Evolutionary conservation across 192 early-diverging fungal species (phyloP).

Genomic region (Podila verticillata): DNA sequence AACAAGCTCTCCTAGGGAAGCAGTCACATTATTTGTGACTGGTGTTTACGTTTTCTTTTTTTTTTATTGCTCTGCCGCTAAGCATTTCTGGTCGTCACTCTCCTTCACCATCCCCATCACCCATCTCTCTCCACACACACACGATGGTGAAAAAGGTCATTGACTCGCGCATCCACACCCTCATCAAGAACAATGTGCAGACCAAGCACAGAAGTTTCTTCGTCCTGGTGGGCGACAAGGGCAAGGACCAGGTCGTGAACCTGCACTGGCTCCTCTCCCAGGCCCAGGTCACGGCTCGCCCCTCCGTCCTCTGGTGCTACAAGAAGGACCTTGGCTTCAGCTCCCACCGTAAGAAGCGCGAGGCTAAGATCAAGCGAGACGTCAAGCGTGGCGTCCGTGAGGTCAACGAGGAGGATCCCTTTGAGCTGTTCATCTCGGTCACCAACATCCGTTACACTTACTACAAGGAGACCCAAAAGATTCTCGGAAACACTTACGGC

Average conservation of each 20-base stretch:
- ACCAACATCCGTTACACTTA: conserved; percentile 98
- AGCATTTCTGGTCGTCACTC: background rate
- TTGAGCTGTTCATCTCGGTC: conserved; percentile 95
- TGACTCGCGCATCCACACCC: conserved; percentile 93
- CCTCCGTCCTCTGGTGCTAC: conserved; percentile 99
- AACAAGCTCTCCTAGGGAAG: too few relatives aligned
- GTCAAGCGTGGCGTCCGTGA: conserved; percentile 92
- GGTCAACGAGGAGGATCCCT: conserved; percentile 96
- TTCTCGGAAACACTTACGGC: conserved; percentile 97
- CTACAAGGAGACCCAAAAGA: conserved; percentile 99
- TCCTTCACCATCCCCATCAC: background rate
- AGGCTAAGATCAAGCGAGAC: conserved; percentile 94
- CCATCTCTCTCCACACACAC: background rate
- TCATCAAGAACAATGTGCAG: conserved; percentile 93
- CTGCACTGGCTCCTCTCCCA: conserved; percentile 97
- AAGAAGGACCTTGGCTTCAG: conserved; percentile 98
- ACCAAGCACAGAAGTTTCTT: conserved; percentile 94
- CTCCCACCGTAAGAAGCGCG: conserved; percentile 96
- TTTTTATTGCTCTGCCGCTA: too few relatives aligned
- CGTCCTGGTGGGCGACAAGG: conserved; percentile 95
- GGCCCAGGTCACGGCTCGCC: conserved; percentile 87
- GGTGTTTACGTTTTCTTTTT: too few relatives aligned
- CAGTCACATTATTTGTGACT: too few relatives aligned
- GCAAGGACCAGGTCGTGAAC: conserved; percentile 94
- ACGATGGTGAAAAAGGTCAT: conserved; percentile 86